Evolutionary conservation across 2,329 filamentous ascomycete genomes (phyloP), one percentile per base, ranked within the genome.

Genomic region (Exophiala calicioides): DNA sequence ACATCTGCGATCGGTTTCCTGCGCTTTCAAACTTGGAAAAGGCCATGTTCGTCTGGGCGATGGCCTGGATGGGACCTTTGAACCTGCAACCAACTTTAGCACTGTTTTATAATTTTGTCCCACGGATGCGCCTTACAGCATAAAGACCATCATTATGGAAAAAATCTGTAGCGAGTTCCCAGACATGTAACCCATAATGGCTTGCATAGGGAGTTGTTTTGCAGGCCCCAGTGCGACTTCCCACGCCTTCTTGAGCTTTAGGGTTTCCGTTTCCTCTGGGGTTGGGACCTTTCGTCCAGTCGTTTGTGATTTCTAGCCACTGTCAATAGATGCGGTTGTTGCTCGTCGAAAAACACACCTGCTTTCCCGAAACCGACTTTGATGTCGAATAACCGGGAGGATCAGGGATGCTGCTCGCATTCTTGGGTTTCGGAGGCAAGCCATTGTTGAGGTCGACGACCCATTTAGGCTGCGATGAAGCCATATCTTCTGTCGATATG

Each of bases 161-260:
- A 98, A 98, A 58, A 98, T 97, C 68, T 98, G 93, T 35, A 98
- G 81, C 52, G 88, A 90, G 73, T 97, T 98, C 62, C 93, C 93
- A 23, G 91, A 94, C 93, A 98, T 98, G 79, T 98, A 98, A 90
- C 97, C 97, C 84, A 96, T 96, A 67, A 98, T 91, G 55, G 85
- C 90, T 47, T 94, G 97, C 93, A 98, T 98, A 48, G 93, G 93
- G 35, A 98, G 77, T 65, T 86, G 84, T 75, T 98, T 98, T 53
- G 93, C 85, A 1, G 93, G 93, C 2, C 86, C 91, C 36, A 98
- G 81, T 31, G 93, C 91, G 33, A 98, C 81, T 70, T 98, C 93
- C 93, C 93, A 98, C 0, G 93, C 93, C 69, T 98, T 98, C 73
- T 98, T 98, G 61, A 98, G 75, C 76, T 97, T 97, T 55, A 98